Evolutionary conservation across 2,329 filamentous ascomycete species (phyloP).

Genomic region (Aspergillus eucalypticola): DNA sequence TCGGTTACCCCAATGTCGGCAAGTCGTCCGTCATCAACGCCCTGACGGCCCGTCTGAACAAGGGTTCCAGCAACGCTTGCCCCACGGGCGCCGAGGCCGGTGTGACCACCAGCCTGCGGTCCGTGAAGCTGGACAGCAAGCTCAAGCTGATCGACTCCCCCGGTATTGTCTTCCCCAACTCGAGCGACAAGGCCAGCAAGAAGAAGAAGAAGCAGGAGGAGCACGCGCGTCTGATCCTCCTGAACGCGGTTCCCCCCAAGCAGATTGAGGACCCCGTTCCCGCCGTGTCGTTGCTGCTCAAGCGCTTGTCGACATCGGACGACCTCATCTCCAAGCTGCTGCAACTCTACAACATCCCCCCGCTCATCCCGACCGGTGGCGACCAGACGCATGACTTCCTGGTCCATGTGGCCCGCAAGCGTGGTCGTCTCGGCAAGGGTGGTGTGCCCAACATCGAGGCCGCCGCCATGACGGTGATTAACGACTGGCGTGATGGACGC

Average conservation of each 20-base stretch:
- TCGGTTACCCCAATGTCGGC: constrained; percentile 93
- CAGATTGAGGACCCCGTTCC: constrained; percentile 91
- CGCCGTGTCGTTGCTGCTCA: constrained; percentile 80
- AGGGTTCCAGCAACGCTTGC: constrained; percentile 66
- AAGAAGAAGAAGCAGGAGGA: constrained; percentile 66
- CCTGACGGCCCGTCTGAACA: constrained; percentile 72
- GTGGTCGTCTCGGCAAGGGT: constrained; percentile 82
- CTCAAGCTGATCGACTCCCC: constrained; percentile 91
- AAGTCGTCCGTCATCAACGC: constrained; percentile 97
- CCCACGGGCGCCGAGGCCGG: constrained; percentile 89
- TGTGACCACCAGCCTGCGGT: constrained; percentile 82
- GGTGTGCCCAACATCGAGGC: constrained; percentile 85
- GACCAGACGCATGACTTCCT: constrained; percentile 88
- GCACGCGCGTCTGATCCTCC: constrained; percentile 75
- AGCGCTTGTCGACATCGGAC: constrained; percentile 71
- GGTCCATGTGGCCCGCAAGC: constrained; percentile 90
- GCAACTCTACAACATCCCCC: constrained; percentile 78
- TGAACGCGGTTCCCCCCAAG: constrained; percentile 90
- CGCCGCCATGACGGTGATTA: constrained; percentile 89
- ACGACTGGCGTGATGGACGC: constrained; percentile 93
- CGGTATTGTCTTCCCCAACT: constrained; percentile 86
- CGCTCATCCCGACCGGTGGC: constrained; percentile 68
- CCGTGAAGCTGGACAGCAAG: constrained; percentile 93
- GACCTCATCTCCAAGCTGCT: constrained; percentile 77
- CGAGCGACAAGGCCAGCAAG: constrained; percentile 43